Evolutionary conservation across 1,284 basidiomycete genomes (phyloP).

Genomic region (Tremellales sp.): DNA sequence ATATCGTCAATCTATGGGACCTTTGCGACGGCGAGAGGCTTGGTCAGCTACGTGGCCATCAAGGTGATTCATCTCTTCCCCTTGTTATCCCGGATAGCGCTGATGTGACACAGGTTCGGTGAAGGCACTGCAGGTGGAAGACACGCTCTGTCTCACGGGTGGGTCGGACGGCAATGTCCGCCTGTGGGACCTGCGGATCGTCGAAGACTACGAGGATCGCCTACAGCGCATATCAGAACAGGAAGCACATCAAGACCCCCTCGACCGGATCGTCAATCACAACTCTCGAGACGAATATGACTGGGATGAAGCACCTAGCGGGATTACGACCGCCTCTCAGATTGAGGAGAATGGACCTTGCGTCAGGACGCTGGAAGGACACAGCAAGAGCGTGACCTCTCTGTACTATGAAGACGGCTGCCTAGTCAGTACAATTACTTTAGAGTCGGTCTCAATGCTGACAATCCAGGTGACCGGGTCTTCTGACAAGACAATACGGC

Average conservation of each 20-base stretch:
- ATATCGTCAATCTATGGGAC: slow-evolving; percentile 58
- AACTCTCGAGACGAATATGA: slow-evolving; percentile 21
- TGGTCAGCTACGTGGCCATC: slow-evolving; percentile 73
- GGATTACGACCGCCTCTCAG: slow-evolving; percentile 19
- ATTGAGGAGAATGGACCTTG: slow-evolving; percentile 58
- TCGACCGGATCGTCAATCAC: slow-evolving; percentile 39
- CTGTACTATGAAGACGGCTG: slow-evolving; percentile 94
- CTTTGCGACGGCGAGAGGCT: slow-evolving; percentile 64
- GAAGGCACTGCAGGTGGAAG: slow-evolving; percentile 91
- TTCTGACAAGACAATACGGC: slow-evolving; percentile 94
- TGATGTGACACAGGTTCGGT: slow-evolving; percentile 55
- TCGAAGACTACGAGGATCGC: slow-evolving; percentile 70
- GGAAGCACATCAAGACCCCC: slow-evolving; percentile 28
- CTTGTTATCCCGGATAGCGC: background rate
- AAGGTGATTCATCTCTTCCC: slow-evolving; percentile 46
- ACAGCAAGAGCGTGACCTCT: slow-evolving; percentile 85
- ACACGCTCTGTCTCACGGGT: slow-evolving; percentile 84
- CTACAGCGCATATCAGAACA: slow-evolving; percentile 52
- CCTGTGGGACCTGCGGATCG: slow-evolving; percentile 79
- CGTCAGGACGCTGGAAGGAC: slow-evolving; percentile 76
- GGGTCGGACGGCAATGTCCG: slow-evolving; percentile 78
- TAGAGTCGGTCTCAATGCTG: background rate
- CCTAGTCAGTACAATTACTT: slow-evolving; percentile 64
- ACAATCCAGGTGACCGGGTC: slow-evolving; percentile 79
- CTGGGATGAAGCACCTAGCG: slow-evolving; percentile 32